These are phyloP conservation scores for Austroboletus rostrupii DNA, from an alignment of 1,284 basidiomycete genomes.

Conservation along the genomic window DNA sequence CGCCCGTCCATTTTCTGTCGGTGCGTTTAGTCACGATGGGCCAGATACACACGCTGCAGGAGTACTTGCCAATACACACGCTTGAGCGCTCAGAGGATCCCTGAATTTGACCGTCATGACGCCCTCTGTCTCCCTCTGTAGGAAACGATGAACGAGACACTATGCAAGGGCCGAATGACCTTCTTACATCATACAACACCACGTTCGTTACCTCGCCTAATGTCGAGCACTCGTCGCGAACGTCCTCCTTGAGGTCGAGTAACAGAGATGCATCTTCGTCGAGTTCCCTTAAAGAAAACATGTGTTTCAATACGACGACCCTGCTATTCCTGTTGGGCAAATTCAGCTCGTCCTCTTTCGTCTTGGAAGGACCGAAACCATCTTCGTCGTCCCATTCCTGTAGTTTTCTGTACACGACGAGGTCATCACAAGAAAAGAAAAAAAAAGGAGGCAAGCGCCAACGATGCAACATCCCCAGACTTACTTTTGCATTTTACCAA, in stretches of 20 bases:
- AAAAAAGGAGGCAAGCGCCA: neutral
- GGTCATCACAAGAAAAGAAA: no score
- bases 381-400: slow-evolving; percentile 86
- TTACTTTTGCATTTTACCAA: slow-evolving; percentile 88
- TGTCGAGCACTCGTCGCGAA: slow-evolving; percentile 88
- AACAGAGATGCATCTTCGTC: slow-evolving; percentile 85
- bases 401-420: slow-evolving; percentile 54
- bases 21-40: neutral
- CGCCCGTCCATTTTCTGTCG: slow-evolving; percentile 91
- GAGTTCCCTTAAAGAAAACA: slow-evolving; percentile 89
- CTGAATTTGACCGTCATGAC: slow-evolving; percentile 96
- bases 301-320: slow-evolving; percentile 89
- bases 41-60: neutral
- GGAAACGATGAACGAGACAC: neutral
- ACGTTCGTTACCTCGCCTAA: slow-evolving; percentile 97
- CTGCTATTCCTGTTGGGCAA: slow-evolving; percentile 58
- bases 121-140: slow-evolving; percentile 87
- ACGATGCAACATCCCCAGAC: slow-evolving; percentile 26
- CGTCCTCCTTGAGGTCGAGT: slow-evolving; percentile 93
- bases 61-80: slow-evolving; percentile 75
- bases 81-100: slow-evolving; percentile 82
- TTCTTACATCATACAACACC: slow-evolving; percentile 91
- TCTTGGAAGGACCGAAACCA: slow-evolving; percentile 68
- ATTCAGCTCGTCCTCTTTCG: slow-evolving; percentile 47
- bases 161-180: neutral